Conservation (phyloP, 257 asterid genomes). For the Handroanthus guayacan region DNA sequence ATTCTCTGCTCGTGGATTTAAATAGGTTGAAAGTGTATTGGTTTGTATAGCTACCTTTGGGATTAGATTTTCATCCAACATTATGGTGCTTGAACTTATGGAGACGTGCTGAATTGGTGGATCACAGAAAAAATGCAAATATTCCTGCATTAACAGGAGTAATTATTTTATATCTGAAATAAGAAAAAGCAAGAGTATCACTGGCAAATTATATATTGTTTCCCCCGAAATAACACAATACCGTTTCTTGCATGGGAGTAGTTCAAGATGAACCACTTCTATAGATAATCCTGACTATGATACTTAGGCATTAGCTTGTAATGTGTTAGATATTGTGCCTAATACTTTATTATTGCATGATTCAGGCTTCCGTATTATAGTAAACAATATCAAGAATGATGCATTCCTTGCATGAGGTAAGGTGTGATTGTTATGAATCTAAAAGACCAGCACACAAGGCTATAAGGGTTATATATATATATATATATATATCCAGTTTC, state of each 20-base stretch:
- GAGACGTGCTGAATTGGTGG: constrained; percentile 75
- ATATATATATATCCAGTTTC: background rate
- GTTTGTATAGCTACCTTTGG: constrained; percentile 61
- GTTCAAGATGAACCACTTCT: background rate
- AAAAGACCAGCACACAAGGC: background rate
- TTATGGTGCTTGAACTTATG: constrained; percentile 78
- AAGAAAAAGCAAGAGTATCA: too few species aligned
- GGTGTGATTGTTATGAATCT: background rate
- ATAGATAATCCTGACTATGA: background rate
- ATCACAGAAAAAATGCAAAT: constrained; percentile 89
- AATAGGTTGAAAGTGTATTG: background rate
- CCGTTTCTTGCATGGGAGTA: background rate
- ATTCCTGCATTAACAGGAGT: constrained; percentile 62
- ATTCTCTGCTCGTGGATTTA: background rate
- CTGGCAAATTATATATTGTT: too few species aligned
- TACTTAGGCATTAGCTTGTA: background rate
- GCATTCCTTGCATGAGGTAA: too few species aligned
- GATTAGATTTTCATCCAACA: constrained; percentile 82
- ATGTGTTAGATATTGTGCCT: background rate
- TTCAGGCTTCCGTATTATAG: background rate
- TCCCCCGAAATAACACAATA: background rate
- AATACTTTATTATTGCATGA: background rate
- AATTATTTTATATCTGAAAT: too few species aligned
- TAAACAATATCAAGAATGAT: background rate
- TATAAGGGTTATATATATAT: background rate